Percentiles rank a stretch among this genome's conserved stretches.
Evolutionary conservation across 2,329 filamentous ascomycete genomes (phyloP).

Genomic region (Diaporthe citri): DNA sequence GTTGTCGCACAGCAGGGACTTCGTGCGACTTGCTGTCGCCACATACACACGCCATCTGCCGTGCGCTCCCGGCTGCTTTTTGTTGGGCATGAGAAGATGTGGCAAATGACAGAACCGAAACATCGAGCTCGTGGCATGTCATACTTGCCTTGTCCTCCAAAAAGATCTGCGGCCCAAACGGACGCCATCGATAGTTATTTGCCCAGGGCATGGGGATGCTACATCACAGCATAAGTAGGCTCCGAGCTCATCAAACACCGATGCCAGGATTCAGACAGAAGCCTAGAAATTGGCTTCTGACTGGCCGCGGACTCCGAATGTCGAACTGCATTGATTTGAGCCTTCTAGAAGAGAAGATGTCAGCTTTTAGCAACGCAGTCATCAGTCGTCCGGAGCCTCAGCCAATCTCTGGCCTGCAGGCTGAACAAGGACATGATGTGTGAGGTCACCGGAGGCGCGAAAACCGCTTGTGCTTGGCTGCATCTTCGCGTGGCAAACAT

Average conservation of each 20-base stretch:
- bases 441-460: background rate
- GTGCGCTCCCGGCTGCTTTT: conserved; percentile 5
- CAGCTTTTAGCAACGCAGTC: conserved; percentile 1
- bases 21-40: background rate
- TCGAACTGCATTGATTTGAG: background rate
- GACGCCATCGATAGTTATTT: background rate
- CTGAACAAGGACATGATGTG: background rate
- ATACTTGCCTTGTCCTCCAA: background rate
- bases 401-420: background rate
- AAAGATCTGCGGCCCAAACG: background rate
- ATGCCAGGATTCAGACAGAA: background rate
- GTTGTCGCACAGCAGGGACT: background rate
- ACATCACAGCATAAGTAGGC: background rate
- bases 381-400: background rate
- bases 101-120: background rate
- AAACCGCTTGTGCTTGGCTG: background rate
- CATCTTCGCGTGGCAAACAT: background rate
- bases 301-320: too few species aligned
- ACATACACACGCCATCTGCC: conserved; percentile 11
- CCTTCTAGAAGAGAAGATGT: background rate
- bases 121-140: background rate
- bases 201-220: too few species aligned
- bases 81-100: conserved; percentile 11
- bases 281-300: background rate
- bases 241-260: background rate